Evolutionary conservation across 495 filamentous ascomycete genomes (phyloP).

Genomic region (Xeromyces bisporus): DNA sequence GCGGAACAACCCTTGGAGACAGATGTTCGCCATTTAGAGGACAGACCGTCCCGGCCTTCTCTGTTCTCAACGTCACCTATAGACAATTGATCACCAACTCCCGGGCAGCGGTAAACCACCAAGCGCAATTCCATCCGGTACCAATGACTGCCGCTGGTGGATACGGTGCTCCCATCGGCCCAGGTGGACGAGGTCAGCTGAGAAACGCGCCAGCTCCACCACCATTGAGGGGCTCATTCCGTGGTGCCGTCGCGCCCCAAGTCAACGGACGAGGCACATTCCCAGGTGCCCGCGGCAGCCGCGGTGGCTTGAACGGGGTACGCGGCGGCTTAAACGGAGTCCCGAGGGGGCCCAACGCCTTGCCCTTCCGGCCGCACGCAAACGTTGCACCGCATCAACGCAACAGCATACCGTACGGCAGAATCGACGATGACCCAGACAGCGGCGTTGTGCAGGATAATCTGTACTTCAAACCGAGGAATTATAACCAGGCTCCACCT

Average conservation of each 20-base stretch:
- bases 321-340: slow-evolving; percentile 13
- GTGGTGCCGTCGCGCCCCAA: slow-evolving; percentile 42
- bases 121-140: slow-evolving; percentile 28
- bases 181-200: slow-evolving; percentile 47
- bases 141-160: slow-evolving; percentile 44
- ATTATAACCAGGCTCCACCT: slow-evolving; percentile 63
- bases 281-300: slow-evolving; percentile 22
- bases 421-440: slow-evolving; percentile 31
- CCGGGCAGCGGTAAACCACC: slow-evolving; percentile 47
- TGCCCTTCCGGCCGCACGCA: slow-evolving; percentile 21
- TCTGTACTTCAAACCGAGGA: slow-evolving; percentile 37
- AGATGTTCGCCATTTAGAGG: slow-evolving; percentile 93
- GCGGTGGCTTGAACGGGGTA: slow-evolving; percentile 26
- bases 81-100: slow-evolving; percentile 64
- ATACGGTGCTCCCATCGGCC: slow-evolving; percentile 39
- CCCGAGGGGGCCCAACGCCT: slow-evolving; percentile 7
- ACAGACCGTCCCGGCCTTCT: slow-evolving; percentile 68
- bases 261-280: slow-evolving; percentile 13
- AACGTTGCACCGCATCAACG: slow-evolving; percentile 15
- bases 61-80: slow-evolving; percentile 74
- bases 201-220: slow-evolving; percentile 49
- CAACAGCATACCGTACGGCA: slow-evolving; percentile 14
- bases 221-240: slow-evolving; percentile 54
- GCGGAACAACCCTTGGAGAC: slow-evolving; percentile 72
- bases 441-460: slow-evolving; percentile 34